These are phyloP conservation scores for Colletotrichum incanum DNA, from an alignment of 2,329 filamentous ascomycete species.

Conservation along the genomic window DNA sequence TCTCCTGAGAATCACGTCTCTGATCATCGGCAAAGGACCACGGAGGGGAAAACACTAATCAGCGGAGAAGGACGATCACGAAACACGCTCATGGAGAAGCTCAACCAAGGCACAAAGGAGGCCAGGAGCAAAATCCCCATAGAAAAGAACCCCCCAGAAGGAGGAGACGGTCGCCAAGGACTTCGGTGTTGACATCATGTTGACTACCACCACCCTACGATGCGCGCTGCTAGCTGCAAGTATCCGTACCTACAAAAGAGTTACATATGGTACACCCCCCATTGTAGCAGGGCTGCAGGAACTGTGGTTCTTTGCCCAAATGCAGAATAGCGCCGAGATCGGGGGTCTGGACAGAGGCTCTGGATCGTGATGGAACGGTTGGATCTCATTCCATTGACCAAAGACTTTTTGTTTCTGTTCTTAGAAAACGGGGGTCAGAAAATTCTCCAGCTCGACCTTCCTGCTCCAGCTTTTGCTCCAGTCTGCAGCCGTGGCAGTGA, in stretches of 20 bases:
- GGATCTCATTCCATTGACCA: conserved; percentile 13
- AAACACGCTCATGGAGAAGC: conserved; percentile 1
- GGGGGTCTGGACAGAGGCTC: conserved; percentile 24
- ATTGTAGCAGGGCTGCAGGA: conserved; percentile 41
- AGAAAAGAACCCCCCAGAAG: background rate
- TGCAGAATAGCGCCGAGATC: conserved; percentile 19
- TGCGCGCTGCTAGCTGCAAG: background rate
- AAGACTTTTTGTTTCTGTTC: background rate
- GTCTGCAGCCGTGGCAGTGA: conserved; percentile 31
- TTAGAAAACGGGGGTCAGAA: background rate
- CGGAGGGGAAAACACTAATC: conserved; percentile 3
- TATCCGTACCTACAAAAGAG: conserved; percentile 1
- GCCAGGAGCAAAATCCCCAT: conserved; percentile 1
- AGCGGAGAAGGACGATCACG: conserved; percentile 9
- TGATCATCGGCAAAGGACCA: background rate
- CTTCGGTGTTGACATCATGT: conserved; percentile 34
- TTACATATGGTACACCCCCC: background rate
- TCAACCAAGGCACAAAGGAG: background rate
- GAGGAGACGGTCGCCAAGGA: background rate
- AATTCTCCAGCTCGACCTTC: conserved; percentile 18
- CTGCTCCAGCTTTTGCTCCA: conserved; percentile 1
- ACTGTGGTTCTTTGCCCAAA: conserved; percentile 38
- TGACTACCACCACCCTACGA: background rate
- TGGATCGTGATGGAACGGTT: conserved; percentile 39
- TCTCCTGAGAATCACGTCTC: background rate